These are phyloP conservation scores for Olyra latifolia DNA, from an alignment of 176 grass and related monocot genomes.

Conservation along the genomic window DNA sequence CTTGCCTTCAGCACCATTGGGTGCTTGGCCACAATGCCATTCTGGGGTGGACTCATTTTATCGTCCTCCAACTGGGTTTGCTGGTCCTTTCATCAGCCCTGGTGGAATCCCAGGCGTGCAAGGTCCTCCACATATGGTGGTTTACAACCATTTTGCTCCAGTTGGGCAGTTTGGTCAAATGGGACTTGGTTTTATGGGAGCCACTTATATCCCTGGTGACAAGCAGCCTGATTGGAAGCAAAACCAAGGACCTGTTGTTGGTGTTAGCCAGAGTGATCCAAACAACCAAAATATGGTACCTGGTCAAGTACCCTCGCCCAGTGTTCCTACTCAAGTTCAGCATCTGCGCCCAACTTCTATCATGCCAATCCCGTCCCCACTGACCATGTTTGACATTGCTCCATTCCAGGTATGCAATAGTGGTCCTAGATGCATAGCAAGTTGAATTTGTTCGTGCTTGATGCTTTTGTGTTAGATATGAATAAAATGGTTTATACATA, in stretches of 20 bases:
- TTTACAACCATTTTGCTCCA: constrained; percentile 94
- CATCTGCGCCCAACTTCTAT: constrained; percentile 75
- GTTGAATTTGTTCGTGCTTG: constrained; percentile 7
- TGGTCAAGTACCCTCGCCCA: constrained; percentile 54
- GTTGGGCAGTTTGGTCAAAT: constrained; percentile 92
- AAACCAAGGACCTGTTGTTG: constrained; percentile 52
- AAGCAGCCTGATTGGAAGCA: constrained; percentile 95
- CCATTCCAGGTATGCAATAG: constrained; percentile 81
- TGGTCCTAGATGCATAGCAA: constrained; percentile 25
- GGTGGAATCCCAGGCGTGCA: constrained; percentile 87
- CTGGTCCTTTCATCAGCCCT: constrained; percentile 82
- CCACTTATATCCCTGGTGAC: constrained; percentile 86
- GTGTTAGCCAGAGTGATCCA: constrained; percentile 60
- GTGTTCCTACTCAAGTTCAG: constrained; percentile 60
- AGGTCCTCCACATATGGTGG: constrained; percentile 89
- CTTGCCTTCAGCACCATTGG: constrained; percentile 56
- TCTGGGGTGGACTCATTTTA: constrained; percentile 87
- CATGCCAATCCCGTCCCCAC: constrained; percentile 73
- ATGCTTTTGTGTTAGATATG: neutral
- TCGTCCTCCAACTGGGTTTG: constrained; percentile 69
- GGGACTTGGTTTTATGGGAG: constrained; percentile 90
- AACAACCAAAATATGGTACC: constrained; percentile 64
- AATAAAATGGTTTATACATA: neutral
- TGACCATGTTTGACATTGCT: constrained; percentile 95
- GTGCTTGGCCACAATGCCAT: constrained; percentile 78